Evolutionary conservation across 176 grass and related monocot species (phyloP).

Genomic region (Echinochloa phyllopogon): DNA sequence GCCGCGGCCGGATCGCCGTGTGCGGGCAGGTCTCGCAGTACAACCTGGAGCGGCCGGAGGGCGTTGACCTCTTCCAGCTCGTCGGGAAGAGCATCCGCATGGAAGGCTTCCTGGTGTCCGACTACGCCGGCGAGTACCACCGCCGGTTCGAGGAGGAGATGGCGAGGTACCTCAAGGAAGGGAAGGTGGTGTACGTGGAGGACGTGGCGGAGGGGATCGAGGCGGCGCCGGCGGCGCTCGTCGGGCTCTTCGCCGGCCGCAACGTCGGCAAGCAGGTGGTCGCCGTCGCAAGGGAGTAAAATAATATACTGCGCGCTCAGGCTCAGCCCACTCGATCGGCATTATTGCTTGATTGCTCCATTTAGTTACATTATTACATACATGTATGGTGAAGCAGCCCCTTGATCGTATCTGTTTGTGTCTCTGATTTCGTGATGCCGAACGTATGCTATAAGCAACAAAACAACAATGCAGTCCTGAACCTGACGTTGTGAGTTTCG

Average conservation of each 20-base stretch:
- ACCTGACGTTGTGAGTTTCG: too few relatives aligned
- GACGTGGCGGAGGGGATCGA: slow-evolving; percentile 56
- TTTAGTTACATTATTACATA: too few relatives aligned
- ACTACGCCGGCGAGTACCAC: slow-evolving; percentile 36
- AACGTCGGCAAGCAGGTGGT: slow-evolving; percentile 58
- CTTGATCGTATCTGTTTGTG: too few relatives aligned
- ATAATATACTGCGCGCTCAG: too few relatives aligned
- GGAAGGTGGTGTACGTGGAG: slow-evolving; percentile 48
- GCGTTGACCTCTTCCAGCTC: slow-evolving; percentile 39
- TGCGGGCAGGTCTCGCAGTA: slow-evolving; percentile 64
- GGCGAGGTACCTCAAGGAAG: slow-evolving; percentile 40
- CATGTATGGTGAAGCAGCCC: too few relatives aligned
- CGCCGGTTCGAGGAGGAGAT: slow-evolving; percentile 46
- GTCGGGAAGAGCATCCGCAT: slow-evolving; percentile 44
- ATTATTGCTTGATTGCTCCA: neutral
- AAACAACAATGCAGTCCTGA: too few relatives aligned
- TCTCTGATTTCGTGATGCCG: too few relatives aligned
- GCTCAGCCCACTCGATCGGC: too few relatives aligned
- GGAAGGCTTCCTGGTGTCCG: slow-evolving; percentile 50
- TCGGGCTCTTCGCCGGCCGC: slow-evolving; percentile 45
- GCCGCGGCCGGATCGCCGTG: slow-evolving; percentile 33
- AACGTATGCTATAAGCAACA: too few relatives aligned
- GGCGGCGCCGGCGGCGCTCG: slow-evolving; percentile 40
- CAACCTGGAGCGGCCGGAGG: slow-evolving; percentile 38
- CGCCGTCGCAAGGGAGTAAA: neutral